Evolutionary conservation across 208 protist genomes (phyloP).

Genomic region (Trypanosoma vivax): DNA sequence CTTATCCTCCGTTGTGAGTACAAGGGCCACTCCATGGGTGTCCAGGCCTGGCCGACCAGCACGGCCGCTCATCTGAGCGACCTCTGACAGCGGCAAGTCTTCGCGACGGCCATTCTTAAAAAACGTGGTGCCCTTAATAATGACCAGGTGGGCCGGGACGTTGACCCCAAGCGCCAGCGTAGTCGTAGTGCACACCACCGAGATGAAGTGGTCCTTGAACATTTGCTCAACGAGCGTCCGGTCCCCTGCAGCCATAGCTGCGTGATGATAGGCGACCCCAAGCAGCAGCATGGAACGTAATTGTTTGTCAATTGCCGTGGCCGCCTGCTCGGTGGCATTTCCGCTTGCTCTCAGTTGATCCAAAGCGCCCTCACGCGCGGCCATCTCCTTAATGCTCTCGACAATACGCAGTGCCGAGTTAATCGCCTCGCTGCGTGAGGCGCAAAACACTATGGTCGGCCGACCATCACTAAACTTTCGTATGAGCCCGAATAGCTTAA

Average conservation of each 20-base stretch:
- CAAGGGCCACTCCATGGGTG: conserved; percentile 71
- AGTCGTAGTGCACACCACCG: conserved; percentile 87
- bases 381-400: conserved; percentile 38
- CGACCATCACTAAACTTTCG: conserved; percentile 61
- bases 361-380: conserved; percentile 23
- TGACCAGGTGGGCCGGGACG: conserved; percentile 88
- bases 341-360: conserved; percentile 29
- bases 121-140: conserved; percentile 98
- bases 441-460: conserved; percentile 87
- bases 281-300: conserved; percentile 48
- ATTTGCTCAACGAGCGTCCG: conserved; percentile 77
- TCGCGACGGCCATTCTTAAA: conserved; percentile 92
- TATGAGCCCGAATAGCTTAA: conserved; percentile 79
- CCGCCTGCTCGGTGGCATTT: conserved; percentile 23
- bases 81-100: conserved; percentile 95
- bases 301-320: conserved; percentile 59
- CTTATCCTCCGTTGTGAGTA: conserved; percentile 78
- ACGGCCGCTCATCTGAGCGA: conserved; percentile 98
- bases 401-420: conserved; percentile 58
- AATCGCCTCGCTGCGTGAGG: conserved; percentile 70
- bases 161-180: conserved; percentile 93
- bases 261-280: conserved; percentile 86
- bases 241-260: conserved; percentile 69
- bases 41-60: conserved; percentile 88
- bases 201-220: conserved; percentile 80